A percentile compares a stretch with the other conserved stretches of the same genome.
These are phyloP conservation scores for Solanum clarkiae DNA, from an alignment of 257 asterid species.

Conservation along the genomic window DNA sequence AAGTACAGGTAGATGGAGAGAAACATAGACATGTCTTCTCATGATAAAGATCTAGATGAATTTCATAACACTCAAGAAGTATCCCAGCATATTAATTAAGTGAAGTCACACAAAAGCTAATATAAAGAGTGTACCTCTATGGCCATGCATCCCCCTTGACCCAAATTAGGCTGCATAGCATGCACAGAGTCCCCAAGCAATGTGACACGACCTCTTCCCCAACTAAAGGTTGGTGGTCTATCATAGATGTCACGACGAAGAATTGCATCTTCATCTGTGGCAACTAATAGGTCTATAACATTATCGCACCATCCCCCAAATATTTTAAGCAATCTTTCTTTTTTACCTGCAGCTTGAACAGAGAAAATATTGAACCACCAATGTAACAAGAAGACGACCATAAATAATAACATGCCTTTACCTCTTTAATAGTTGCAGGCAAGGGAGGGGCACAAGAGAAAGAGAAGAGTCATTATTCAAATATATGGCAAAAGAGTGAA, in stretches of 20 bases:
- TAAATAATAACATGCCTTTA: background rate
- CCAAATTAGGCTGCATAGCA: slow-evolving; percentile 99
- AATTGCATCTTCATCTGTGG: slow-evolving; percentile 86
- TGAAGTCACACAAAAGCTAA: background rate
- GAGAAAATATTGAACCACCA: background rate
- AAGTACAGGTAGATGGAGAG: background rate
- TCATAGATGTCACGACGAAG: slow-evolving; percentile 95
- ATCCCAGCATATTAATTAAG: background rate
- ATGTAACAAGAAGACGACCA: background rate
- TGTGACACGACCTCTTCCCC: slow-evolving; percentile 96
- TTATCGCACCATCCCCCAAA: slow-evolving; percentile 95
- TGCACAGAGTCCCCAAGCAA: slow-evolving; percentile 96
- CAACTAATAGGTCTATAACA: slow-evolving; percentile 62
- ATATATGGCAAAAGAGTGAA: background rate
- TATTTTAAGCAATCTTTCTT: slow-evolving; percentile 60
- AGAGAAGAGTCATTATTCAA: background rate
- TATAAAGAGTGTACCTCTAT: slow-evolving; percentile 54
- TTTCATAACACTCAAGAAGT: background rate
- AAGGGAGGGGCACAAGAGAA: background rate
- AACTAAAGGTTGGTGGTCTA: slow-evolving; percentile 48
- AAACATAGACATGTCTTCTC: background rate
- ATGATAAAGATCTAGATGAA: background rate
- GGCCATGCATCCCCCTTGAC: slow-evolving; percentile 99
- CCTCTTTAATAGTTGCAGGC: background rate
- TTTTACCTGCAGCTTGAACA: slow-evolving; percentile 51